These are phyloP conservation scores for Limonium bicolor DNA, from an alignment of 148 eudicot genomes.

Conservation along the genomic window DNA sequence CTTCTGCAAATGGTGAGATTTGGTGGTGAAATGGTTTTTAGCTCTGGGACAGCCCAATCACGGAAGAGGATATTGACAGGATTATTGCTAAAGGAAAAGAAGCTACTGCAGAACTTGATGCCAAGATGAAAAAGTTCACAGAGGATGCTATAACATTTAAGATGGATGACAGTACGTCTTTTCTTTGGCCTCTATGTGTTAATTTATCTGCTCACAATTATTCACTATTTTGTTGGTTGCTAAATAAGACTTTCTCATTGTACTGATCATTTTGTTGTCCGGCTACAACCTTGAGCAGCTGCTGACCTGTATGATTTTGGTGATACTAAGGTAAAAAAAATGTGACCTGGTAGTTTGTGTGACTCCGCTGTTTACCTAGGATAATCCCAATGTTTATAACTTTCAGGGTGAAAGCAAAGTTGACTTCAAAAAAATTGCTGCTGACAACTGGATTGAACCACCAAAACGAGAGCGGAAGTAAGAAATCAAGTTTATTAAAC, in stretches of 20 bases:
- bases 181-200: not conserved
- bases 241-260: not conserved
- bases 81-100: conserved; percentile 98
- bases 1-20: conserved; percentile 98
- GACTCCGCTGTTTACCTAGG: not conserved
- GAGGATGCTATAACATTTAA: conserved; percentile 97
- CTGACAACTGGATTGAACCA: conserved; percentile 93
- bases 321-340: conserved; percentile 57
- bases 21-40: conserved; percentile 99
- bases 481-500: conserved; percentile 2
- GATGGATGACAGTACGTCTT: conserved; percentile 88
- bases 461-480: conserved; percentile 98
- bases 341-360: not conserved
- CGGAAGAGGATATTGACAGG: conserved; percentile 93
- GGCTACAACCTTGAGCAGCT: conserved; percentile 31
- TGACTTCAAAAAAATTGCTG: conserved; percentile 81
- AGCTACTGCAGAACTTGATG: conserved; percentile 98
- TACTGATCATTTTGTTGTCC: not conserved
- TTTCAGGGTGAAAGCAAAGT: conserved; percentile 67
- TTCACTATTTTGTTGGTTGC: not conserved
- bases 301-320: conserved; percentile 90
- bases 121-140: conserved; percentile 96
- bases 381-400: conserved; percentile 1
- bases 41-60: conserved; percentile 97
- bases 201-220: not conserved